phyloP scores from a whole-genome alignment of 73 alveolate species.

The Paramecium caudatum region DNA sequence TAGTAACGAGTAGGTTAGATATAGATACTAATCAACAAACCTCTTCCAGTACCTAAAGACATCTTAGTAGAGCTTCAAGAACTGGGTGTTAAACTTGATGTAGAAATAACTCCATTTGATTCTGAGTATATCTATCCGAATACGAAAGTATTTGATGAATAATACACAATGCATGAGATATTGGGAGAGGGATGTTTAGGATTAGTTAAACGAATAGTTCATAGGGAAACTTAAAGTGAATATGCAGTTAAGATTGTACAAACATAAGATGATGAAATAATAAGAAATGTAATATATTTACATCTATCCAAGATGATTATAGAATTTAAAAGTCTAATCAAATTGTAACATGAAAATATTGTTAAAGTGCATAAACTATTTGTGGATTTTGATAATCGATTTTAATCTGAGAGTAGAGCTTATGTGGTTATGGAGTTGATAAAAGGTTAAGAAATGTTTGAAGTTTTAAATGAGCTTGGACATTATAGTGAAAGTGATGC shows the following conservation, averaged over 20 bases:
- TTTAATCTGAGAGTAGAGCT: slow-evolving; percentile 25
- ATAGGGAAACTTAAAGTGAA: background rate
- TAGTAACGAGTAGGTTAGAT: background rate
- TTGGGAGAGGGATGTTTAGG: slow-evolving; percentile 76
- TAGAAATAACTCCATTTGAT: background rate
- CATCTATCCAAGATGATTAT: slow-evolving; percentile 23
- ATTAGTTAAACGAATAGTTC: slow-evolving; percentile 56
- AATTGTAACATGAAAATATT: slow-evolving; percentile 61
- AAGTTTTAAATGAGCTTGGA: slow-evolving; percentile 59
- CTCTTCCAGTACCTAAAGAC: background rate
- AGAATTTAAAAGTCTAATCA: slow-evolving; percentile 49
- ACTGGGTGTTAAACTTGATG: background rate
- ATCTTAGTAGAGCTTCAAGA: slow-evolving; percentile 5
- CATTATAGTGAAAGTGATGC: slow-evolving; percentile 67
- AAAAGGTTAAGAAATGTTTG: slow-evolving; percentile 74
- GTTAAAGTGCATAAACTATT: slow-evolving; percentile 62
- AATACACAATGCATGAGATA: background rate
- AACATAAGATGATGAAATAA: slow-evolving; percentile 70
- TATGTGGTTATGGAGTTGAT: slow-evolving; percentile 65
- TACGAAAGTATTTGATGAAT: slow-evolving; percentile 20
- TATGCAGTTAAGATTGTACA: slow-evolving; percentile 54
- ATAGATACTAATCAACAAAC: background rate
- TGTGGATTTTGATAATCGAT: slow-evolving; percentile 65
- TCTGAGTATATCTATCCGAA: background rate
- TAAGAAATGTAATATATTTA: background rate